Conservation (phyloP, 768 basidiomycete genomes). For the Russula sp. region DNA sequence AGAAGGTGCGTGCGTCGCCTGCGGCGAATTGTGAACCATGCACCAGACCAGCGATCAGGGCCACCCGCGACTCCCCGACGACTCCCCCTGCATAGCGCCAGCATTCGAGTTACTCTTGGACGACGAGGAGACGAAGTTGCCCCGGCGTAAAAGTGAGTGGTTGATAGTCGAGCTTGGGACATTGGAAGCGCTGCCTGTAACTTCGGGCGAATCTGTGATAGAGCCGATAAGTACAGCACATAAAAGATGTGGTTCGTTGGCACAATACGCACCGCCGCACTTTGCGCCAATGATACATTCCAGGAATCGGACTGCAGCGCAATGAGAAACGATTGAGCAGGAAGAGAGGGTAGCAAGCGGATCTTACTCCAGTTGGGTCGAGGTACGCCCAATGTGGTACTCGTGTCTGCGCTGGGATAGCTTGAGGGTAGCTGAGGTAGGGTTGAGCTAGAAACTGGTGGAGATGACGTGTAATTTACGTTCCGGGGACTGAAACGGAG, state of each 20-base stretch:
- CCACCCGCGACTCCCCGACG: slow-evolving; percentile 51
- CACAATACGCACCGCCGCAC: not conserved
- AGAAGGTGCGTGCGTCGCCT: slow-evolving; percentile 33
- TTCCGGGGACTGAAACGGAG: not conserved
- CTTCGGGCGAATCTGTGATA: slow-evolving; percentile 14
- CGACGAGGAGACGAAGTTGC: not conserved
- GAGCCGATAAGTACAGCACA: not conserved
- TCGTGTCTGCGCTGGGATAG: slow-evolving; percentile 43
- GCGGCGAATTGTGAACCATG: slow-evolving; percentile 42
- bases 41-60: slow-evolving; percentile 40
- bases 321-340: not conserved
- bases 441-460: not conserved
- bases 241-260: not conserved
- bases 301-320: slow-evolving; percentile 6
- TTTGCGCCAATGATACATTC: slow-evolving; percentile 1
- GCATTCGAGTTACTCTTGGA: slow-evolving; percentile 36
- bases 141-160: not conserved
- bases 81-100: slow-evolving; percentile 68
- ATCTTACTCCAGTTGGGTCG: slow-evolving; percentile 40
- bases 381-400: slow-evolving; percentile 54
- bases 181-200: slow-evolving; percentile 4
- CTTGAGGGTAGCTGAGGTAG: slow-evolving; percentile 12
- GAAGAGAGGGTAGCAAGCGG: not conserved
- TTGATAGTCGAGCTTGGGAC: not conserved
- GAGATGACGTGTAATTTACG: slow-evolving; percentile 9